These are phyloP conservation scores for Suillus cothurnatus DNA, from an alignment of 768 basidiomycete genomes.

Conservation along the genomic window DNA sequence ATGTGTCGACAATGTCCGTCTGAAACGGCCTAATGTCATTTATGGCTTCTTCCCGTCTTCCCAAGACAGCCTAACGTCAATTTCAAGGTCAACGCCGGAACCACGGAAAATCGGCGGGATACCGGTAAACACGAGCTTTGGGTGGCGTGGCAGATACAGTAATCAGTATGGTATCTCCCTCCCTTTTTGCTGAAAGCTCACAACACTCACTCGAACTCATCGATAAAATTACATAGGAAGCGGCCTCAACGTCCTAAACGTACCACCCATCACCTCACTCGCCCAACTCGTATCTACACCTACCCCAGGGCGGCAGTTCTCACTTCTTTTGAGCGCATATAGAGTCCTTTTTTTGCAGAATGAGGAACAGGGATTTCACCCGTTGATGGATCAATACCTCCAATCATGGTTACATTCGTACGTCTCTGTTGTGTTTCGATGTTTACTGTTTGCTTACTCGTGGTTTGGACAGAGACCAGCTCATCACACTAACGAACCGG, in stretches of 20 bases:
- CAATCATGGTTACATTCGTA: conserved; percentile 91
- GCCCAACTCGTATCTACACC: conserved; percentile 50
- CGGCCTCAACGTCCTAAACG: conserved; percentile 85
- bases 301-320: conserved; percentile 46
- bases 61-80: conserved; percentile 24
- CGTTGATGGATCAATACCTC: conserved; percentile 81
- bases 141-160: conserved; percentile 74
- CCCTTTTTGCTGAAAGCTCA: background rate
- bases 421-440: conserved; percentile 37
- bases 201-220: background rate
- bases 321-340: conserved; percentile 75
- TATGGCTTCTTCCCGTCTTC: conserved; percentile 63
- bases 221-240: background rate
- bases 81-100: conserved; percentile 40
- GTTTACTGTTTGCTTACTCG: background rate
- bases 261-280: conserved; percentile 81
- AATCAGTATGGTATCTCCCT: conserved; percentile 72
- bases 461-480: conserved; percentile 60
- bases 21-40: conserved; percentile 99
- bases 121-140: conserved; percentile 85
- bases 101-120: conserved; percentile 85
- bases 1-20: conserved; percentile 58
- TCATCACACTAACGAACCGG: conserved; percentile 79
- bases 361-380: conserved; percentile 65
- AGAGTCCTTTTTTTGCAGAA: conserved; percentile 54